Base-by-base conservation (phyloP, 768 basidiomycete species). In the Tricholoma sp. region DNA sequence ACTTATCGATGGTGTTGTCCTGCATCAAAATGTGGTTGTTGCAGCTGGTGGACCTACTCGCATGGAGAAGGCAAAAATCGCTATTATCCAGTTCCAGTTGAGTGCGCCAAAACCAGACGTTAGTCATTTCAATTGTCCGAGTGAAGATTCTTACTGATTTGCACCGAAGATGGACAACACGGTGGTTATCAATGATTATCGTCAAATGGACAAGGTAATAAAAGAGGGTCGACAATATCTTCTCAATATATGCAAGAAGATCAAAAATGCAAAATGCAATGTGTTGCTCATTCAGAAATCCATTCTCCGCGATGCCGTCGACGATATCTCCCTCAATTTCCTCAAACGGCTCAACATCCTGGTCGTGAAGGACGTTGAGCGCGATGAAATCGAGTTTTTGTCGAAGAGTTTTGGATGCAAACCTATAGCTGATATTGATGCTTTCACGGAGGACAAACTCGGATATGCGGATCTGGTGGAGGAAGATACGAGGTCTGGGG, bases 141-240 rank as follows among this genome's bases (percentile, higher is more conserved):
- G 34, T 18, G 52, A 58, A 17, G 34, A 20, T 28, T 59, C 31
- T 32, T 34, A 50, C 63, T 59, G 5, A 58, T 31, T 5, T 51
- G 32, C 57, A 41, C 17, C 20, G 9, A 63, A 98, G 95, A 99
- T 99, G 96, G 97, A 99, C 73, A 98, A 99, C 77, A 98, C 96
- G 4, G 94, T 99, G 44, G 89, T 98, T 52, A 98, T 99, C 64
- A 98, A 96, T 61, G 96, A 99, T 74, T 99, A 99, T 75, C 88
- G 97, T 15, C 97, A 98, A 71, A 98, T 99, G 96, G 97, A 98
- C 80, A 97, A 98, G 72, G 94, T 98, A 57, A 88, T 99, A 74
- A 98, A 99, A 73, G 97, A 99, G 73, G 96, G 96, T 56, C 89
- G 97, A 47, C 92, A 95, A 72, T 98, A 99, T 71, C 82, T 99